Evolutionary conservation across 108 stramenopile species (phyloP).

Genomic region (Pseudonitzschia delicatissima): DNA sequence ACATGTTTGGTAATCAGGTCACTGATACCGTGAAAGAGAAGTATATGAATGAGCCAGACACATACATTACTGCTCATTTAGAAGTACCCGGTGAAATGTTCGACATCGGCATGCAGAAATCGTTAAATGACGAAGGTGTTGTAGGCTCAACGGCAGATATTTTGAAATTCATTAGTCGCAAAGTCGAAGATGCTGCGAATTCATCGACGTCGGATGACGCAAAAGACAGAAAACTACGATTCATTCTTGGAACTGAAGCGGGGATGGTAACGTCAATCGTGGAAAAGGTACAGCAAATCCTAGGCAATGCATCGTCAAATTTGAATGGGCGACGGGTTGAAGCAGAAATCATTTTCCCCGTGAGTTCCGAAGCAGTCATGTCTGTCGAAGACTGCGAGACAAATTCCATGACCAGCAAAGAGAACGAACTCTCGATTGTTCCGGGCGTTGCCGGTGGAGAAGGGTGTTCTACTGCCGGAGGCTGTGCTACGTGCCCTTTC

Average conservation of each 20-base stretch:
- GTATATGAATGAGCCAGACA: slow-evolving; percentile 79
- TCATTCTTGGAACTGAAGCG: slow-evolving; percentile 91
- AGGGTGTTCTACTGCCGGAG: slow-evolving; percentile 94
- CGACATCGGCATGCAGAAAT: slow-evolving; percentile 88
- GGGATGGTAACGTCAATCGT: slow-evolving; percentile 96
- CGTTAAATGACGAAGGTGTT: slow-evolving; percentile 72
- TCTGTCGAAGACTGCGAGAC: slow-evolving; percentile 36
- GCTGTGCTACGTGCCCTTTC: slow-evolving; percentile 96
- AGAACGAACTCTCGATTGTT: slow-evolving; percentile 58
- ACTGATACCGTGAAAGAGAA: slow-evolving; percentile 60
- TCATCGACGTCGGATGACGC: slow-evolving; percentile 6
- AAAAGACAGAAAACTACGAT: slow-evolving; percentile 52
- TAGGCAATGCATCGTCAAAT: slow-evolving; percentile 17
- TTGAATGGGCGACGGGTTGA: slow-evolving; percentile 40
- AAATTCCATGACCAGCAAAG: neutral
- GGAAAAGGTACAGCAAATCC: slow-evolving; percentile 77
- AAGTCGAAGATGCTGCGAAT: slow-evolving; percentile 62
- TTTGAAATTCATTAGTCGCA: slow-evolving; percentile 85
- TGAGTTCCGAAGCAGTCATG: slow-evolving; percentile 89
- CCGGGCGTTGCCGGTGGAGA: slow-evolving; percentile 92
- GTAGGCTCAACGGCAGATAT: slow-evolving; percentile 93
- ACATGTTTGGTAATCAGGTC: slow-evolving; percentile 89
- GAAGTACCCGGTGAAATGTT: slow-evolving; percentile 99
- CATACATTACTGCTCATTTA: slow-evolving; percentile 90
- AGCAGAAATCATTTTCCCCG: slow-evolving; percentile 94